A percentile compares a stretch with the other conserved stretches of the same genome.
Conservation (phyloP, 164 flowering plant genomes). For the Nymphaea colorata region DNA sequence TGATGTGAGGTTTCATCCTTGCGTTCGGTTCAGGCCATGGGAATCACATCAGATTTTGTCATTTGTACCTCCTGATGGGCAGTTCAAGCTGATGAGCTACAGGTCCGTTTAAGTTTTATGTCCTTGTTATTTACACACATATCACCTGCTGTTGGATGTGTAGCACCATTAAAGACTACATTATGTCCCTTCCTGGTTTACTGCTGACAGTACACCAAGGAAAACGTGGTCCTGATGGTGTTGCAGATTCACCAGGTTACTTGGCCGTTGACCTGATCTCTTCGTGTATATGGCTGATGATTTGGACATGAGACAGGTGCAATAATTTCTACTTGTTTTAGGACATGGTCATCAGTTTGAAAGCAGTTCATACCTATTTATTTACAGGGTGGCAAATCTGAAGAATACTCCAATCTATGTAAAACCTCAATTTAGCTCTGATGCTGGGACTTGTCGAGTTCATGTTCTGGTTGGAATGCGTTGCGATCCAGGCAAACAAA, state of each 20-base stretch:
- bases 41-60: conserved; percentile 86
- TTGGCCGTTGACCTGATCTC: no score
- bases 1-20: conserved; percentile 94
- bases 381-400: conserved; percentile 66
- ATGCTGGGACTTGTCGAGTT: conserved; percentile 68
- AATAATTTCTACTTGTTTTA: neutral
- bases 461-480: conserved; percentile 75
- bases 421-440: conserved; percentile 86
- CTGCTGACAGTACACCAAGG: no score
- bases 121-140: neutral
- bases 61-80: conserved; percentile 97
- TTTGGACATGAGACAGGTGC: no score
- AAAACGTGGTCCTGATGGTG: no score
- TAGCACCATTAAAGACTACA: no score
- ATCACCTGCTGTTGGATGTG: no score
- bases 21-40: conserved; percentile 96
- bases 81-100: conserved; percentile 94
- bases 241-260: no score
- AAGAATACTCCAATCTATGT: conserved; percentile 83
- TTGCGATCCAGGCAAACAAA: conserved; percentile 79
- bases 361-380: neutral
- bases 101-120: conserved; percentile 31
- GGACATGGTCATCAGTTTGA: neutral
- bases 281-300: no score
- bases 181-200: no score